phyloP scores from a whole-genome alignment of 2,329 filamentous ascomycete species.

The Cercospora zeina region DNA sequence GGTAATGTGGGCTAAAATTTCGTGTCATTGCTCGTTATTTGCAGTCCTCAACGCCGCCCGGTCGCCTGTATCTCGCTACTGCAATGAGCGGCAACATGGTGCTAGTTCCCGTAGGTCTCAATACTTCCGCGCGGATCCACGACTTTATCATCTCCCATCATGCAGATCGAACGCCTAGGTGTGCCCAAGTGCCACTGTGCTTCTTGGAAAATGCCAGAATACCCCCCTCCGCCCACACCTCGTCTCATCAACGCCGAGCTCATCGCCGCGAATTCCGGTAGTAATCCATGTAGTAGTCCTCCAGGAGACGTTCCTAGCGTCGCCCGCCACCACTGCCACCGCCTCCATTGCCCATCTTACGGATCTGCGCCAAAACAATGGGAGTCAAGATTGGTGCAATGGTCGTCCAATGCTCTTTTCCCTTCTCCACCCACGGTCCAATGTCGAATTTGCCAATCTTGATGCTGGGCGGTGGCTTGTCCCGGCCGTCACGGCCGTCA shows the following conservation, averaged over 20 bases:
- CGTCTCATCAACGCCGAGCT: background rate
- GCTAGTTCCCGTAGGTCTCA: background rate
- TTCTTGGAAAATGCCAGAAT: background rate
- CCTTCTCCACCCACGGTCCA: conserved; percentile 39
- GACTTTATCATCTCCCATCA: background rate
- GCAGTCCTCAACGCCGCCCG: background rate
- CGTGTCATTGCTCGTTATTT: background rate
- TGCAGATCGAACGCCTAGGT: background rate
- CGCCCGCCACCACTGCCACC: conserved; percentile 12
- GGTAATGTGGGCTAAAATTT: background rate
- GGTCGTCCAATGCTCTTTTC: conserved; percentile 39
- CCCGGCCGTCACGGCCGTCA: background rate
- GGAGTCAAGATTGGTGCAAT: conserved; percentile 39
- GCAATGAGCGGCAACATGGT: background rate
- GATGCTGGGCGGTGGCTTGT: conserved; percentile 30
- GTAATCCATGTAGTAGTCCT: conserved; percentile 6
- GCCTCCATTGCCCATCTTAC: conserved; percentile 23
- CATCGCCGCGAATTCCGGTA: background rate
- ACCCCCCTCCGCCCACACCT: background rate
- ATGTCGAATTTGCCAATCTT: conserved; percentile 40
- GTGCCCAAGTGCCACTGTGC: background rate
- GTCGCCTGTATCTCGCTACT: background rate
- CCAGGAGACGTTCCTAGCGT: conserved; percentile 14
- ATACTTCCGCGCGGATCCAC: background rate
- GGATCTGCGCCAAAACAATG: conserved; percentile 35